Base-by-base conservation (phyloP, 2,329 filamentous ascomycete species). In the Colletotrichum sp. region DNA sequence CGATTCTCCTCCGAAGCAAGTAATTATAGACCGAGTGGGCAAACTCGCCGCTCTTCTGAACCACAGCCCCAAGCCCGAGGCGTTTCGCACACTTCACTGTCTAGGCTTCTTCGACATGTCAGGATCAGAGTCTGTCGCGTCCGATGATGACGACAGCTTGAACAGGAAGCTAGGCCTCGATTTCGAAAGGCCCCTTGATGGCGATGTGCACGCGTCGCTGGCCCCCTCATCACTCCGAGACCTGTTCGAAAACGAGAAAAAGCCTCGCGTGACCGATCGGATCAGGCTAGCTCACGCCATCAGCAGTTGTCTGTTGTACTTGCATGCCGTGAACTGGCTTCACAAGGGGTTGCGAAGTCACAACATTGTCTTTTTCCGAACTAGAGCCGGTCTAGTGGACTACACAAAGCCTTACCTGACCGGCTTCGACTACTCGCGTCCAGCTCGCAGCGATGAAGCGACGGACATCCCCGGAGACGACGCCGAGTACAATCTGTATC, bases 281-380 rank as follows among this genome's bases (percentile, higher is more conserved):
- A 84, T 91, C 70, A 82, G 79, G 32, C 85, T 92, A 22, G 90
- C 90, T 60, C 85, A 87, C 62, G 86, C 87, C 30, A 83, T 92
- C 34, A 85, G 88, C 72, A 88, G 89, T 78, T 91, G 87, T 22
- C 80, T 92, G 5, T 82, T 91, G 62, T 89, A 90, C 71, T 84
- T 91, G 0, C 89, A 91, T 78, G 86, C 88, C 4, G 88, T 90
- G 2, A 87, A 90, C 75, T 91, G 89, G 89, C 84, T 91, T 8
- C 90, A 91, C 83, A 91, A 92, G 78, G 89, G 89, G 15, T 83
- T 91, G 9, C 87, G 89, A 15, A 88, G 86, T 71, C 83, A 88
- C 71, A 91, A 90, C 78, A 85, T 91, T 30, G 79, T 91, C 18
- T 90, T 91, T 79, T 90, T 90, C 78, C 82, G 82, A 18, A 76